Conservation (phyloP, 2,329 filamentous ascomycete species). For the Erysiphe pulchra region DNA sequence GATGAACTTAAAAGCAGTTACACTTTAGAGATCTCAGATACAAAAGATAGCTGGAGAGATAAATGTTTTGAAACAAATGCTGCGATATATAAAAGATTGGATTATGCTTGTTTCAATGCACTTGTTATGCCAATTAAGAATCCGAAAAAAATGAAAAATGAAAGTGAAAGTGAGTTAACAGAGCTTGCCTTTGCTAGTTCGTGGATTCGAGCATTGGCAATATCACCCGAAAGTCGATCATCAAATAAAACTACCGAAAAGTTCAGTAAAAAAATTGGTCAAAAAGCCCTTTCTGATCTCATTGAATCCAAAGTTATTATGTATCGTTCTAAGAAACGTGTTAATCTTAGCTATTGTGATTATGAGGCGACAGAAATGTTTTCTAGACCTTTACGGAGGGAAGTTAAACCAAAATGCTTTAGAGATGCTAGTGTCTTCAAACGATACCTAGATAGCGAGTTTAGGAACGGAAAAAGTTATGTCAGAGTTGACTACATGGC, state of each 20-base stretch:
- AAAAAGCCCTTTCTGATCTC: conserved; percentile 7
- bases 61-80: conserved; percentile 27
- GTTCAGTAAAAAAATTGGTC: conserved; percentile 4
- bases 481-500: conserved; percentile 27
- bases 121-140: conserved; percentile 13
- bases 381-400: conserved; percentile 27
- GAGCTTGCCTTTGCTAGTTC: conserved; percentile 23
- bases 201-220: conserved; percentile 32
- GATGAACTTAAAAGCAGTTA: conserved; percentile 20
- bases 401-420: conserved; percentile 27
- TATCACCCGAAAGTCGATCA: conserved; percentile 24
- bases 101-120: conserved; percentile 18
- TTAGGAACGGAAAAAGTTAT: conserved; percentile 3
- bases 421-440: conserved; percentile 34
- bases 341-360: conserved; percentile 25
- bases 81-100: conserved; percentile 16
- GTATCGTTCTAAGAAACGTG: conserved; percentile 31
- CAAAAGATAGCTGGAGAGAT: conserved; percentile 24
- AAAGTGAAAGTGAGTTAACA: conserved; percentile 7
- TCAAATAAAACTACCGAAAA: conserved; percentile 21
- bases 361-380: conserved; percentile 37
- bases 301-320: conserved; percentile 18
- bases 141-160: not conserved
- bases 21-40: conserved; percentile 5
- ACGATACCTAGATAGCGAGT: conserved; percentile 27